Evolutionary conservation across 2,329 filamentous ascomycete species (phyloP).

Genomic region (Calonectria pauciramosa): DNA sequence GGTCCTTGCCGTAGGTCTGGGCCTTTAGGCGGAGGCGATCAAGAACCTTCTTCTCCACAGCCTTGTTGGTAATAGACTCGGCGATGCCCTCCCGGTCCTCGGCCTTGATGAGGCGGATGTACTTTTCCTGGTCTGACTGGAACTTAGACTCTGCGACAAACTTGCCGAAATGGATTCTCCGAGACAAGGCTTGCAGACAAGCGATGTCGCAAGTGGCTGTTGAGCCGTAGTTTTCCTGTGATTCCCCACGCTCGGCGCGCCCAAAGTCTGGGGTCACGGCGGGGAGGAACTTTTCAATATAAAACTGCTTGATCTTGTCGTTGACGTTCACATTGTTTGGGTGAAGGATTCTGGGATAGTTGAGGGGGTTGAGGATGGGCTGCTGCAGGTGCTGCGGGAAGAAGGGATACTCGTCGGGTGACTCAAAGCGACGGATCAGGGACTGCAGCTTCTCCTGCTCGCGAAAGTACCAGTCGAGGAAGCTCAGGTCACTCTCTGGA

Average conservation of each 20-base stretch:
- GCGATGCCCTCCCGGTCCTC: constrained; percentile 86
- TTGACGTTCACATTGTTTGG: constrained; percentile 93
- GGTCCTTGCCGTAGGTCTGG: constrained; percentile 93
- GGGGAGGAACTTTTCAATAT: constrained; percentile 86
- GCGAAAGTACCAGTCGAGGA: constrained; percentile 93
- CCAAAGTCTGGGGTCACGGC: constrained; percentile 83
- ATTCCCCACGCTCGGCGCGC: constrained; percentile 84
- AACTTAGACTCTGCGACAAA: constrained; percentile 99
- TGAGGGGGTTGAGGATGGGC: constrained; percentile 87
- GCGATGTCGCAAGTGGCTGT: constrained; percentile 91
- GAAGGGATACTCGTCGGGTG: constrained; percentile 97
- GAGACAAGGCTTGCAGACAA: constrained; percentile 89
- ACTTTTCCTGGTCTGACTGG: constrained; percentile 82
- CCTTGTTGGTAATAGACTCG: constrained; percentile 89
- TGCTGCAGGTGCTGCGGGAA: constrained; percentile 85
- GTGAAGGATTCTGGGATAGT: constrained; percentile 91
- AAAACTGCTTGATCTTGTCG: constrained; percentile 85
- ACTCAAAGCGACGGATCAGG: constrained; percentile 92
- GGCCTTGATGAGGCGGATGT: constrained; percentile 85
- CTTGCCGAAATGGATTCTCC: constrained; percentile 97
- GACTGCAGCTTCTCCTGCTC: constrained; percentile 95
- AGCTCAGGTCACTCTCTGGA: constrained; percentile 79
- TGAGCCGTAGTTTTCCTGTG: constrained; percentile 95
- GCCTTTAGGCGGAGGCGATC: constrained; percentile 90
- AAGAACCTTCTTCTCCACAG: constrained; percentile 92